Base-by-base conservation (phyloP, 441 rosid species). In the Aquilaria agallochum region DNA sequence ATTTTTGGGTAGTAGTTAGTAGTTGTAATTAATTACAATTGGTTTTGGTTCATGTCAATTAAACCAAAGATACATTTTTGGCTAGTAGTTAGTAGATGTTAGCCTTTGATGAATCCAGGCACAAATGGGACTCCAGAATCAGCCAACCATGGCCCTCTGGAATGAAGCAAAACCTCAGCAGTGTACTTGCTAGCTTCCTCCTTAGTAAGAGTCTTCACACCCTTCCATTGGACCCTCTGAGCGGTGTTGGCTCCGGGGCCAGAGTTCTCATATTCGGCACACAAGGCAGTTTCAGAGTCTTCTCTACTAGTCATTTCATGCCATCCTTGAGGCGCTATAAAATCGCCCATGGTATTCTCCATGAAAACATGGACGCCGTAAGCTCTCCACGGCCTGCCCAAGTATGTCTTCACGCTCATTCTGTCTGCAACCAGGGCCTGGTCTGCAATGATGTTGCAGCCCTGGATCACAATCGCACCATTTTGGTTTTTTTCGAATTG, bases 371-470 rank as follows among this genome's bases (percentile, higher is more conserved):
- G 69, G n/a, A 64, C 67, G 6, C 82, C 70, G 7, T 59, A 70
- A 50, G 56, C 5, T 71, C 69, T 75, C 89, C 84, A 76, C 2
- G 86, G 89, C 45, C 86, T 65, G 9, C 85, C 85, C 15, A 81
- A 58, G 71, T 68, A 81, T 8, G 73, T 64, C 64, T 64, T 44
- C n/a, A 11, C 56, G 54, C 31, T 36, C 42, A 36, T 0, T 7
- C 9, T 55, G 11, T 58, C 48, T 0, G 56, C 27, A 50, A 13
- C 49, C 42, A 36, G 42, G 6, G 5, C 42, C 7, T 36, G 46
- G 32, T 72, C 76, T 5, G 80, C 66, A 33, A 72, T 69, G 47
- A 80, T 55, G 9, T 56, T 54, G 56, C 75, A 78, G 55, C 64
- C 67, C 7, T 78, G 83, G 63, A 80, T 45, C 33, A 73, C 57